phyloP scores from a whole-genome alignment of 345 rosid species.

The Nephelium lappaceum region DNA sequence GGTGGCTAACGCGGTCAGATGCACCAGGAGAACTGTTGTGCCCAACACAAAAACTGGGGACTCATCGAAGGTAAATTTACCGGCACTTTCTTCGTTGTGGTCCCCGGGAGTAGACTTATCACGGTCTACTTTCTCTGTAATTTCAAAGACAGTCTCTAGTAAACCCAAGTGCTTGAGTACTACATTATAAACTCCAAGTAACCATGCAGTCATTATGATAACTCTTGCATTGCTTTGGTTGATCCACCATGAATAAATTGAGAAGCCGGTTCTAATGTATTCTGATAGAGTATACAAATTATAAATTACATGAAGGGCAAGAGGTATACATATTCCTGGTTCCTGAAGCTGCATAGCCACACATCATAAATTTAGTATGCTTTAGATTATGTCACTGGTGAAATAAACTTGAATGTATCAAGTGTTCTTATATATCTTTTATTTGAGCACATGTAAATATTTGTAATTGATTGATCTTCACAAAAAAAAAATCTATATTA shows the following conservation, averaged over 20 bases:
- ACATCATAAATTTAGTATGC: neutral
- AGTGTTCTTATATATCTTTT: neutral
- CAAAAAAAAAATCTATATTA: no score
- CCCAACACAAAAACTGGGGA: slow-evolving; percentile 42
- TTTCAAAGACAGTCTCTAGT: slow-evolving; percentile 49
- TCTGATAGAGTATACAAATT: slow-evolving; percentile 31
- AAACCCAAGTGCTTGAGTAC: slow-evolving; percentile 51
- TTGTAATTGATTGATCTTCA: no score
- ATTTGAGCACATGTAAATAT: no score
- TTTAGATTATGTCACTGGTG: neutral
- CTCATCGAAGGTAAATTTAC: slow-evolving; percentile 40
- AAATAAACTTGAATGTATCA: no score
- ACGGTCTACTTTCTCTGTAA: slow-evolving; percentile 47
- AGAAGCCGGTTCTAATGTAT: slow-evolving; percentile 32
- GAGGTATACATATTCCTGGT: slow-evolving; percentile 25
- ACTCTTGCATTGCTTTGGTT: slow-evolving; percentile 38
- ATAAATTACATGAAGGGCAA: slow-evolving; percentile 31
- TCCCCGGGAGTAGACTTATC: slow-evolving; percentile 19
- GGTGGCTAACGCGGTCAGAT: slow-evolving; percentile 27
- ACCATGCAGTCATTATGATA: slow-evolving; percentile 37
- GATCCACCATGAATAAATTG: slow-evolving; percentile 53
- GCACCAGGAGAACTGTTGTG: slow-evolving; percentile 36
- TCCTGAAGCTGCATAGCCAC: slow-evolving; percentile 33
- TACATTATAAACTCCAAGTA: slow-evolving; percentile 41
- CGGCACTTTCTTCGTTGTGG: slow-evolving; percentile 6